These are phyloP conservation scores for Oryza brachyantha DNA, from an alignment of 176 grass and related monocot species.

Conservation along the genomic window DNA sequence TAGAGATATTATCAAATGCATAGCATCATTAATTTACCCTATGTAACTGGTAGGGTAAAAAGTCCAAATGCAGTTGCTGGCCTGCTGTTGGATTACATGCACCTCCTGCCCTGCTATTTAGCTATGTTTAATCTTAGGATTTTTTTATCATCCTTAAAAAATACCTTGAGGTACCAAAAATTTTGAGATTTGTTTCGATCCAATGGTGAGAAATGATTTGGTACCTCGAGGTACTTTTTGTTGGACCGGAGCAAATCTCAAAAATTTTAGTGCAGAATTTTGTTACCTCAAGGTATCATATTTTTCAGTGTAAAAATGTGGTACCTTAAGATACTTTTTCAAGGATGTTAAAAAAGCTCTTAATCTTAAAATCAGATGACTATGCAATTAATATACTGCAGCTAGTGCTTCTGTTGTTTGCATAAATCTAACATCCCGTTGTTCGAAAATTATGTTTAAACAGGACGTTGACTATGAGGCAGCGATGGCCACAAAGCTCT, in stretches of 20 bases:
- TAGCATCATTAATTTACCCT: background rate
- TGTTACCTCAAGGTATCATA: too few species aligned
- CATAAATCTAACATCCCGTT: conserved; percentile 11
- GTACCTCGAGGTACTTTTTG: too few species aligned
- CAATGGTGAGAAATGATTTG: too few species aligned
- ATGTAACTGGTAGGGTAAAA: conserved; percentile 1
- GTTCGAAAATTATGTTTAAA: conserved; percentile 9
- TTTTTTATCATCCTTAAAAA: too few species aligned
- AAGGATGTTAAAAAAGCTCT: too few species aligned
- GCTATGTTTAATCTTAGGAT: background rate
- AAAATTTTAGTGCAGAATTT: too few species aligned
- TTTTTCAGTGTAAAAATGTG: too few species aligned
- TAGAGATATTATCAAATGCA: conserved; percentile 33
- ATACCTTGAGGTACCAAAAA: too few species aligned
- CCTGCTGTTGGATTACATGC: background rate
- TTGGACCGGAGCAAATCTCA: too few species aligned
- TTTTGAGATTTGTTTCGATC: too few species aligned
- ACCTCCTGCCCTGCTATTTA: conserved; percentile 1
- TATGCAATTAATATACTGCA: background rate
- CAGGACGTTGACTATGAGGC: conserved; percentile 96
- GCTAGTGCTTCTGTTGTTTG: background rate
- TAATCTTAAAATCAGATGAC: conserved; percentile 1
- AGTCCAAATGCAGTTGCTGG: background rate
- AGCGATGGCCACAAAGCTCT: conserved; percentile 70
- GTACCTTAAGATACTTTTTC: too few species aligned